Evolutionary conservation across 1,139 yeast genomes (phyloP), one percentile per base, ranked within the genome.

Genomic region (Suhomyces bolitotheri): DNA sequence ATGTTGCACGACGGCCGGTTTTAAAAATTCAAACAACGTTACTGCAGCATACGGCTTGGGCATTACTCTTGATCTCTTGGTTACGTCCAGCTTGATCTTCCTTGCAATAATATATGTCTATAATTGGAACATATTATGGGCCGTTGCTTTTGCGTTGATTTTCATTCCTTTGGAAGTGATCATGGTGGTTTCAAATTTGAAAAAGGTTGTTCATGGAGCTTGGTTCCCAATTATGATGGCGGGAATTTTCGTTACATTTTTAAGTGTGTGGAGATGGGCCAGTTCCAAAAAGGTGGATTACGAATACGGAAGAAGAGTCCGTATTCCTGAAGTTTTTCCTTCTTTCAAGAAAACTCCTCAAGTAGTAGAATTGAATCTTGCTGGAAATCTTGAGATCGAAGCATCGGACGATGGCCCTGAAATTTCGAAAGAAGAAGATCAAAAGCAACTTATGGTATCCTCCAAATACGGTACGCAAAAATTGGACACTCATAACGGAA

Each of bases 11-110:
- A 67, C 78, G 8, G 74, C 76, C 8, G 79, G 80, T 0, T 77
- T 76, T 57, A 60, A 66, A 44, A 74, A 63, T 45, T 64, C 76
- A 30, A 62, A 64, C 46, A 66, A 63, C 33, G 79, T 77, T 27
- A 73, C 82, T 0, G 75, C 80, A 9, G 82, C 82, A 12, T 78
- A 78, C 49, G 82, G 82, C 4, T 63, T 77, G 37, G 82, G 82
- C 13, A 74, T 78, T 26, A 62, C 80, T 0, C 50, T 78, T 38
- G 82, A 77, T 46, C 73, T 78, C 41, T 43, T 75, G 21, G 65
- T 78, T 29, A 78, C 83, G 2, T 66, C 80, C 0, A 39, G 51
- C 14, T 59, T 78, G 56, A 65, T 75, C 29, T 39, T 69, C 10
- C 50, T 76, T 24, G 64, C 74, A 38, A 59, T 76, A 61, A 45